Percentiles rank a stretch among this genome's conserved stretches.
Evolutionary conservation across 345 rosid species (phyloP).

Genomic region (Laguncularia racemosa): DNA sequence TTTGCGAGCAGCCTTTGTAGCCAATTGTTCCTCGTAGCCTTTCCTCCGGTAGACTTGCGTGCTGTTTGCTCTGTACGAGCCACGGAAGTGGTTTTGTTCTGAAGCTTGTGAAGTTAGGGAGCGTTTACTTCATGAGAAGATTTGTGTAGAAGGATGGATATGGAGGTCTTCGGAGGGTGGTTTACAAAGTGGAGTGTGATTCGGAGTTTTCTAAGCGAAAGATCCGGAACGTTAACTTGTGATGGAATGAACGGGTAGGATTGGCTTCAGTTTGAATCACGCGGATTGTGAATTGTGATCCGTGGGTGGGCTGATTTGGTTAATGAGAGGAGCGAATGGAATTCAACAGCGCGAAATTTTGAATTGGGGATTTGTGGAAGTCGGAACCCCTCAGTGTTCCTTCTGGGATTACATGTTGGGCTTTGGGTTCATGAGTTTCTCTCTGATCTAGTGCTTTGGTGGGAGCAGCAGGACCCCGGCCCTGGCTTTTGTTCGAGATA

Average conservation of each 20-base stretch:
- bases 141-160: not conserved
- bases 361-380: no score
- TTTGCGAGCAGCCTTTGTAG: slow-evolving; percentile 55
- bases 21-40: slow-evolving; percentile 58
- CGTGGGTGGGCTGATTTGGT: no score
- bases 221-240: not conserved
- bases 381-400: no score
- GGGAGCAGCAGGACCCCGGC: no score
- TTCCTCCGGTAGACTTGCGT: slow-evolving; percentile 54
- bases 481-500: no score
- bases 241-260: slow-evolving; percentile 1
- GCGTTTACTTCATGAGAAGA: not conserved
- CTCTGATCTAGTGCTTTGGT: no score
- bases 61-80: slow-evolving; percentile 65
- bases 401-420: no score
- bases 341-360: no score
- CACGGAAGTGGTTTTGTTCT: slow-evolving; percentile 9
- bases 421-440: no score
- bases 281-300: no score
- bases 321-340: no score
- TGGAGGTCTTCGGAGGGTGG: not conserved
- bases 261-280: not conserved
- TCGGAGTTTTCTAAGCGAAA: not conserved
- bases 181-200: slow-evolving; percentile 4
- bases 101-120: not conserved